Conservation (phyloP, 1,284 basidiomycete genomes). For the Agroathelia rolfsii region DNA sequence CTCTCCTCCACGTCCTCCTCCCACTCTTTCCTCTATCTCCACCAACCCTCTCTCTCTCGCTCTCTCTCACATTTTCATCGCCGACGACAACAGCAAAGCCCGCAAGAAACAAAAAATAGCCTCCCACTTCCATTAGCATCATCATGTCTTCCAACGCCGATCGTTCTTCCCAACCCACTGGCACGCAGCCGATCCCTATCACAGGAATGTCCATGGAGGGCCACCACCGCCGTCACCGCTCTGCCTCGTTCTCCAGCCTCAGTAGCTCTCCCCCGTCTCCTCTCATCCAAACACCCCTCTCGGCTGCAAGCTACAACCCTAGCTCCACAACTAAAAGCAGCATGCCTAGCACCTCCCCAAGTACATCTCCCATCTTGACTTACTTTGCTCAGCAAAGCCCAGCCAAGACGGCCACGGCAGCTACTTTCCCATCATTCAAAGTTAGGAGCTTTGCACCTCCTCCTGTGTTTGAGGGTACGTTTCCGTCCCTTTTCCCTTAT, state of each 20-base stretch:
- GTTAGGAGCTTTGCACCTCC: conserved; percentile 38
- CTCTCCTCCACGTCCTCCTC: background rate
- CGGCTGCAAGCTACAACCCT: conserved; percentile 36
- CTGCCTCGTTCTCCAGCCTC: conserved; percentile 40
- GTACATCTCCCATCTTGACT: conserved; percentile 58
- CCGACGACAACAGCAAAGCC: too few species aligned
- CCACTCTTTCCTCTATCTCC: conserved; percentile 3
- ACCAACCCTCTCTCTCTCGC: conserved; percentile 5
- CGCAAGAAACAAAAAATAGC: too few species aligned
- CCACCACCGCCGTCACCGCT: conserved; percentile 33
- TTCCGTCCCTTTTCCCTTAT: background rate
- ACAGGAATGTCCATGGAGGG: conserved; percentile 19
- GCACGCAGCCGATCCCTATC: conserved; percentile 65
- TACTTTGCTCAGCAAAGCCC: conserved; percentile 60
- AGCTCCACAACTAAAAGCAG: conserved; percentile 29
- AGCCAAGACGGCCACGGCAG: conserved; percentile 28
- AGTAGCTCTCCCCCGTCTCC: conserved; percentile 33
- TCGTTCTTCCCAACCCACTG: conserved; percentile 37
- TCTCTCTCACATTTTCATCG: conserved; percentile 3
- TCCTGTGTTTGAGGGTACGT: conserved; percentile 53
- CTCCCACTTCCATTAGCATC: too few species aligned
- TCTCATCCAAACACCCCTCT: conserved; percentile 37
- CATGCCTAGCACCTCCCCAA: conserved; percentile 40
- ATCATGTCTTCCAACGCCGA: conserved; percentile 27
- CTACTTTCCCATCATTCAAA: conserved; percentile 53